These are phyloP conservation scores for Lyophyllum semitale DNA, from an alignment of 768 basidiomycete species.

Conservation along the genomic window DNA sequence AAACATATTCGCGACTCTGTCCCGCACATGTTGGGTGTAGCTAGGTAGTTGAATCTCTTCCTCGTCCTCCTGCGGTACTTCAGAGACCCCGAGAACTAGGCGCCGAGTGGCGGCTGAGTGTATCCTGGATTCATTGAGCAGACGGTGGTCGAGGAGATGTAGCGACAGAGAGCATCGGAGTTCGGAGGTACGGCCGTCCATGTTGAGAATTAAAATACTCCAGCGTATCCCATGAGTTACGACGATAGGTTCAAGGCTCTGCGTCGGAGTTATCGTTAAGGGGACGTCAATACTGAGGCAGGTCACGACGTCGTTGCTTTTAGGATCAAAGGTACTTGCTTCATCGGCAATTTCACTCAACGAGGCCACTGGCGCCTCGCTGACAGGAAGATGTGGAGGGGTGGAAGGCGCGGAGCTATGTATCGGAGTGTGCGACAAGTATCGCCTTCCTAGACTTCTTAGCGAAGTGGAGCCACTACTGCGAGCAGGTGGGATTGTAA, in stretches of 20 bases:
- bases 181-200: constrained; percentile 91
- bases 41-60: constrained; percentile 83
- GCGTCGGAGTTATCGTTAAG: constrained; percentile 63
- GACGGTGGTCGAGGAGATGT: constrained; percentile 72
- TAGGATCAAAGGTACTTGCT: not conserved
- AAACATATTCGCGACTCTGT: constrained; percentile 83
- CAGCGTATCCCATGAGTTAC: constrained; percentile 81
- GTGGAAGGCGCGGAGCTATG: constrained; percentile 2
- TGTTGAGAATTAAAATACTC: constrained; percentile 78
- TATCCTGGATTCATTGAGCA: constrained; percentile 75
- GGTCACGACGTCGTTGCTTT: constrained; percentile 54
- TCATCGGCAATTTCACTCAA: not conserved
- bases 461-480: constrained; percentile 10
- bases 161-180: constrained; percentile 93
- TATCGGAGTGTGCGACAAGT: not conserved
- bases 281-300: constrained; percentile 65
- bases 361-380: not conserved
- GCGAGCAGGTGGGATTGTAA: not conserved
- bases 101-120: constrained; percentile 77
- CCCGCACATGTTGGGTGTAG: constrained; percentile 87
- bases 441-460: constrained; percentile 1
- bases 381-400: not conserved
- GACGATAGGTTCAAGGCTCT: constrained; percentile 71
- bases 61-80: constrained; percentile 40
- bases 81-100: constrained; percentile 52